phyloP scores from a whole-genome alignment of 2,329 filamentous ascomycete genomes.

The Trichoderma endophyticum region DNA sequence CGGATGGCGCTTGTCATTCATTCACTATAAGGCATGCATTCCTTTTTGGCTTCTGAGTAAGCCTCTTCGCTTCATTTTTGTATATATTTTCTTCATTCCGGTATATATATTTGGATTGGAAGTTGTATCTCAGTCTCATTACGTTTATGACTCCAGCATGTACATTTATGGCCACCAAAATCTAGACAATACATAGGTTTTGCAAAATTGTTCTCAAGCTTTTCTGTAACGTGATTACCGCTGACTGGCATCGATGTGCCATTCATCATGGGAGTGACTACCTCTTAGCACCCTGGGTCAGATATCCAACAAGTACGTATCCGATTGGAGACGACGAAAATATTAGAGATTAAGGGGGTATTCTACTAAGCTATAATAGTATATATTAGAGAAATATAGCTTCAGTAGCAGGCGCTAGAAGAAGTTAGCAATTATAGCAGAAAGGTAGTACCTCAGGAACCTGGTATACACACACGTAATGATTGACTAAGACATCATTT shows the following conservation, averaged over 20 bases:
- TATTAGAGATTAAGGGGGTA: too few relatives aligned
- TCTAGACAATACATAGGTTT: not conserved
- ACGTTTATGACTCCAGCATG: not conserved
- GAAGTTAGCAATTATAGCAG: not conserved
- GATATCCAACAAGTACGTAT: too few relatives aligned
- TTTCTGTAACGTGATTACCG: not conserved
- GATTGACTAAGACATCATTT: not conserved
- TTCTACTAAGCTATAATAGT: too few relatives aligned
- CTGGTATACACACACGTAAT: not conserved
- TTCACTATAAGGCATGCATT: too few relatives aligned
- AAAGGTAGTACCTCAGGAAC: not conserved
- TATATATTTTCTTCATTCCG: not conserved
- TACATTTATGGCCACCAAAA: not conserved
- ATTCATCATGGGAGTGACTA: not conserved
- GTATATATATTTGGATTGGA: slow-evolving; percentile 6
- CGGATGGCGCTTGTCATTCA: too few relatives aligned
- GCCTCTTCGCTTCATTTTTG: not conserved
- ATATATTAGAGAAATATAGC: too few relatives aligned
- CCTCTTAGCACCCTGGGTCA: not conserved
- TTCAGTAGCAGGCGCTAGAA: too few relatives aligned
- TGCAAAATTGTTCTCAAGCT: not conserved
- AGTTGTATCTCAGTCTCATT: not conserved
- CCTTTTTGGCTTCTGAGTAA: not conserved
- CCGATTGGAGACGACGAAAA: too few relatives aligned
- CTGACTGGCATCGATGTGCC: not conserved